phyloP scores from a whole-genome alignment of 164 flowering plant species.

The Piper betle region DNA sequence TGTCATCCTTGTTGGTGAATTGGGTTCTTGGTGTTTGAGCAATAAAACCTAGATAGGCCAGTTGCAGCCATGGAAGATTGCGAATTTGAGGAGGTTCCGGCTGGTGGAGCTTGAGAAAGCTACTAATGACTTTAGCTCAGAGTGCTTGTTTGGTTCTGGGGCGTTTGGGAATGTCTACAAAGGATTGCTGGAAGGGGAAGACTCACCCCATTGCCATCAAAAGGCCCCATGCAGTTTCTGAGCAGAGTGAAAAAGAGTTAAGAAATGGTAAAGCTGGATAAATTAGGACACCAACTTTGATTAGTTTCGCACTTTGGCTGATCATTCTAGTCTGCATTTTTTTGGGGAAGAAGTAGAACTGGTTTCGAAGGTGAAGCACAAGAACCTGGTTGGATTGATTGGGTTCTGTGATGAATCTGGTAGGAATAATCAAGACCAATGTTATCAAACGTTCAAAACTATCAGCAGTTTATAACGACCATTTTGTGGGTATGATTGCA shows the following conservation, averaged over 20 bases:
- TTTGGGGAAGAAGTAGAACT: slow-evolving; percentile 42
- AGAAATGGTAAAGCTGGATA: slow-evolving; percentile 33
- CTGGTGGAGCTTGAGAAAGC: slow-evolving; percentile 45
- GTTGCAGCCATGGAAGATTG: slow-evolving; percentile 13
- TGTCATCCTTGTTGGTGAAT: not conserved
- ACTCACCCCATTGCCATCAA: slow-evolving; percentile 52
- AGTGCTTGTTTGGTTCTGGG: slow-evolving; percentile 47
- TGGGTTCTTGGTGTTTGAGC: not conserved
- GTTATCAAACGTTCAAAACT: not conserved
- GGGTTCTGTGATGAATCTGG: slow-evolving; percentile 60
- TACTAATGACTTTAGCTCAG: slow-evolving; percentile 46
- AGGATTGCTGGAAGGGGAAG: slow-evolving; percentile 32
- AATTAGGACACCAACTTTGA: not conserved
- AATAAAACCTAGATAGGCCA: slow-evolving; percentile 8
- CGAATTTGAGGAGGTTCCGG: slow-evolving; percentile 31
- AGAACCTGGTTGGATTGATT: slow-evolving; percentile 45
- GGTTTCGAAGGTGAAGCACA: slow-evolving; percentile 48
- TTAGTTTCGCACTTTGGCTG: not conserved
- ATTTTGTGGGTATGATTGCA: slow-evolving; percentile 1
- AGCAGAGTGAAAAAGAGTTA: slow-evolving; percentile 36
- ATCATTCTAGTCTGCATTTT: not conserved
- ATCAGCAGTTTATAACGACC: not conserved
- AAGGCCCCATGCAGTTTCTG: slow-evolving; percentile 37
- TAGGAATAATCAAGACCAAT: slow-evolving; percentile 3
- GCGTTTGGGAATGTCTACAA: slow-evolving; percentile 59